phyloP scores from a whole-genome alignment of 306 rosid species.

The Argentina anserina region DNA sequence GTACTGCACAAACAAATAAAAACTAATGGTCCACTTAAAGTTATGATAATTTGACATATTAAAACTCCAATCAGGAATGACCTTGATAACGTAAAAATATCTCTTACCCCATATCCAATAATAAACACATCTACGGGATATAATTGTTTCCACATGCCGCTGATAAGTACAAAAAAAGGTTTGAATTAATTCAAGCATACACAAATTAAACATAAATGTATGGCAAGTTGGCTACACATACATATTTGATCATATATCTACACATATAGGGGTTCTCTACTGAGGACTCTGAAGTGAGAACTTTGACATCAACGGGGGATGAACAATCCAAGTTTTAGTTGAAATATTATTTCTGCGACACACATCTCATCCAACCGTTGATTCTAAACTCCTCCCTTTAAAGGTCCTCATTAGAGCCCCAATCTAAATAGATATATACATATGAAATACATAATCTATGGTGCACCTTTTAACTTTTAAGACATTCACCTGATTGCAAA shows the following conservation, averaged over 20 bases:
- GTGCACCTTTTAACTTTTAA: constrained; percentile 17
- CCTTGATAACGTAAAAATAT: constrained; percentile 7
- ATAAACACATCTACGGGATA: constrained; percentile 79
- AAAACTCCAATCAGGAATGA: neutral
- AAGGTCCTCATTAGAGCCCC: neutral
- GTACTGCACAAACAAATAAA: neutral
- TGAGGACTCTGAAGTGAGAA: neutral
- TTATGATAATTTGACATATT: neutral
- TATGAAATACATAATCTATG: neutral
- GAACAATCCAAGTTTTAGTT: neutral
- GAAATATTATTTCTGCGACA: neutral
- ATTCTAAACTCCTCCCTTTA: too few species aligned
- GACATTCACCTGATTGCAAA: constrained; percentile 74
- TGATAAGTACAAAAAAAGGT: constrained; percentile 30
- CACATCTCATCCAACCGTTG: neutral
- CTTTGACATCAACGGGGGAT: neutral
- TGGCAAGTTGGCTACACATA: neutral
- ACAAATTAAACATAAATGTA: neutral
- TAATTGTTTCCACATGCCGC: constrained; percentile 75
- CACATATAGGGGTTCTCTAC: neutral
- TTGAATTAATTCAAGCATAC: constrained; percentile 13
- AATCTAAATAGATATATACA: neutral
- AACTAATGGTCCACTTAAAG: constrained; percentile 3
- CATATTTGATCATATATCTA: neutral
- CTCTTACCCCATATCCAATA: constrained; percentile 93